A percentile compares a stretch with the other conserved stretches of the same genome.
phyloP scores from a whole-genome alignment of 1,284 basidiomycete species.

The Lentinula novae-zelandiae region DNA sequence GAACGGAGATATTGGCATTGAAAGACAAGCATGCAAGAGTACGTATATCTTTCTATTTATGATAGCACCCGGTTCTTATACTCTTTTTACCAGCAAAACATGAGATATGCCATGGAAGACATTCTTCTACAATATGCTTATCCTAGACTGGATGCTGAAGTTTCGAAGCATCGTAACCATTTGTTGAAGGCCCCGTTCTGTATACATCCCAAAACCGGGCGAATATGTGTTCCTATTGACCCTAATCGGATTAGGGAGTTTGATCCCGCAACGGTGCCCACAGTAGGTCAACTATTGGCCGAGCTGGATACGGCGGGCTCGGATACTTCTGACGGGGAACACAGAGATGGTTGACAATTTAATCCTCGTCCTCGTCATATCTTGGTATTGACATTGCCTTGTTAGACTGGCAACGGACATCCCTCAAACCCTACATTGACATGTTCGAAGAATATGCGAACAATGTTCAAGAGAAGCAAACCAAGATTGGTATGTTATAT shows the following conservation, averaged over 20 bases:
- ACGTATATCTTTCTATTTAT: slow-evolving; percentile 12
- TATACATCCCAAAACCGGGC: slow-evolving; percentile 93
- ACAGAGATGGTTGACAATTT: slow-evolving; percentile 43
- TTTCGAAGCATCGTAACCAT: slow-evolving; percentile 97
- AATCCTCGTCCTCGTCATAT: background rate
- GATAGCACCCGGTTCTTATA: background rate
- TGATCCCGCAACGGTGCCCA: slow-evolving; percentile 84
- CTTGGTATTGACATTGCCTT: slow-evolving; percentile 1
- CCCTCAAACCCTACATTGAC: slow-evolving; percentile 86
- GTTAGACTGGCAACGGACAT: slow-evolving; percentile 68
- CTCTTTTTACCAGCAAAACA: background rate
- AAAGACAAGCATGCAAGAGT: slow-evolving; percentile 26
- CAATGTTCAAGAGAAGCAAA: slow-evolving; percentile 44
- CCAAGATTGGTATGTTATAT: slow-evolving; percentile 36
- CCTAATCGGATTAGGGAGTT: slow-evolving; percentile 78
- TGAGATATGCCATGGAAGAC: slow-evolving; percentile 74
- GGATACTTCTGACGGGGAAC: slow-evolving; percentile 30
- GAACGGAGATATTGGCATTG: slow-evolving; percentile 26
- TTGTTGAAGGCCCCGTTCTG: slow-evolving; percentile 98
- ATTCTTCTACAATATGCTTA: slow-evolving; percentile 95
- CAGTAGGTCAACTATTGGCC: slow-evolving; percentile 75
- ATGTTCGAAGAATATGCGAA: slow-evolving; percentile 78
- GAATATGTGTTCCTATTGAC: slow-evolving; percentile 93
- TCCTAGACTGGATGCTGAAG: slow-evolving; percentile 94
- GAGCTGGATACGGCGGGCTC: slow-evolving; percentile 62